phyloP scores from a whole-genome alignment of 331 rosid genomes.

The Malus hybrid region DNA sequence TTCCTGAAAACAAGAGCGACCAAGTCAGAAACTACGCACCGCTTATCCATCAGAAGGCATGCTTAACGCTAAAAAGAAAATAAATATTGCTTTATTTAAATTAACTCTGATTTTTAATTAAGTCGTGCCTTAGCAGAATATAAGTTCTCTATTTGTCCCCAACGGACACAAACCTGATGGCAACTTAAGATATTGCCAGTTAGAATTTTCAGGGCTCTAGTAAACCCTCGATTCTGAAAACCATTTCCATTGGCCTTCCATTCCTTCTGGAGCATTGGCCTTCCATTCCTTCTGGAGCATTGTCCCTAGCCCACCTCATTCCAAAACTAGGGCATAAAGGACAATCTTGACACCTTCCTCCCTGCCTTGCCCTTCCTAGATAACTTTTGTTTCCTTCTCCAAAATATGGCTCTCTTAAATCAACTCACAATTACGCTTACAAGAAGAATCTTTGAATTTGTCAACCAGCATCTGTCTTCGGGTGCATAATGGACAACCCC shows the following conservation, averaged over 20 bases:
- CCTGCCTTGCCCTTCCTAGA: no score
- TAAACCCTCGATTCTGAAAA: background rate
- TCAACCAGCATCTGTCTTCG: no score
- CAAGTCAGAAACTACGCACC: constrained; percentile 17
- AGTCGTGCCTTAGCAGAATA: background rate
- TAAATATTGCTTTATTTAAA: background rate
- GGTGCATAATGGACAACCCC: background rate
- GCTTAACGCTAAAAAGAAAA: background rate
- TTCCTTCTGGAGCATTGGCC: background rate
- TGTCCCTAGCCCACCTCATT: background rate
- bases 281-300: background rate
- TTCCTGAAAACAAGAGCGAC: constrained; percentile 52
- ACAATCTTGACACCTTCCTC: no score
- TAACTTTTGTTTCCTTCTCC: no score
- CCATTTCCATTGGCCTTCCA: background rate
- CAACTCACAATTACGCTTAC: no score
- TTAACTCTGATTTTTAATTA: background rate
- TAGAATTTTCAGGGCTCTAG: background rate
- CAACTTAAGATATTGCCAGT: background rate
- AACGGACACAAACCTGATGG: background rate
- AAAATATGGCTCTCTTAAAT: no score
- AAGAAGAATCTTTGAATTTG: no score
- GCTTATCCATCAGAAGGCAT: background rate
- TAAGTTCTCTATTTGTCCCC: background rate
- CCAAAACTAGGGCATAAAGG: background rate